Base-by-base conservation (phyloP, 1,139 yeast species). In the Wickerhamiella infanticola region DNA sequence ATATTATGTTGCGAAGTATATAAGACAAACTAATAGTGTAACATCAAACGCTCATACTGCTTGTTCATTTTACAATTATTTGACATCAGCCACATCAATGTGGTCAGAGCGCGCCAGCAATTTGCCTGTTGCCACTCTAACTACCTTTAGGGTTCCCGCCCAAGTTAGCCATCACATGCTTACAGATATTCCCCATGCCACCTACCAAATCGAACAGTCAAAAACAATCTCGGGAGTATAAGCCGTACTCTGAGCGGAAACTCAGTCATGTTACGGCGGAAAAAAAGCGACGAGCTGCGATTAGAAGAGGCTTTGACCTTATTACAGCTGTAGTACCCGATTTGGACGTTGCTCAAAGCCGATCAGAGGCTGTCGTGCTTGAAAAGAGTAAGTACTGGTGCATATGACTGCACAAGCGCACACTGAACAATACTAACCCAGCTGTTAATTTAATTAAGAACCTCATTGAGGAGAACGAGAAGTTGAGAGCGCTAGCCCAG, bases 181-280 rank as follows among this genome's bases (percentile, higher is more conserved):
- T 7, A 29, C 33, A 29, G 33, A 29, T 29, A 7, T 29, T 29
- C 11, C 33, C 7, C 7, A 29, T 29, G 33, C 33, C 33, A 7
- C 33, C 33, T 29, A 11, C 33, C 33, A 29, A 29, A 11, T 29
- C 33, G 33, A 29, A 29, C 7, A 11, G 9, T 29, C 33, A 29
- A 29, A 29, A 29, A 29, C 33, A 29, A 29, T 29, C 33, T 7
- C 33, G 33, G 11, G 33, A 29, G 33, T 7, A 29, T 11, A 29
- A 29, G 33, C 33, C 11, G 9, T 24, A 24, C 24, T n/a, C 24
- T 1, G 47, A 43, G 31, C 40, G 51, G 11, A 51, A 66, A 59
- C 67, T 63, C 37, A 68, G 67, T 47, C 75, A 70, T 50, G 69
- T 70, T 13, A 71, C 70, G n/a, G 68, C 74, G 0, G 75, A 71